Evolutionary conservation across 208 protist species (phyloP), one percentile per base, ranked within the genome.

Genomic region (Acanthamoeba triangularis): DNA sequence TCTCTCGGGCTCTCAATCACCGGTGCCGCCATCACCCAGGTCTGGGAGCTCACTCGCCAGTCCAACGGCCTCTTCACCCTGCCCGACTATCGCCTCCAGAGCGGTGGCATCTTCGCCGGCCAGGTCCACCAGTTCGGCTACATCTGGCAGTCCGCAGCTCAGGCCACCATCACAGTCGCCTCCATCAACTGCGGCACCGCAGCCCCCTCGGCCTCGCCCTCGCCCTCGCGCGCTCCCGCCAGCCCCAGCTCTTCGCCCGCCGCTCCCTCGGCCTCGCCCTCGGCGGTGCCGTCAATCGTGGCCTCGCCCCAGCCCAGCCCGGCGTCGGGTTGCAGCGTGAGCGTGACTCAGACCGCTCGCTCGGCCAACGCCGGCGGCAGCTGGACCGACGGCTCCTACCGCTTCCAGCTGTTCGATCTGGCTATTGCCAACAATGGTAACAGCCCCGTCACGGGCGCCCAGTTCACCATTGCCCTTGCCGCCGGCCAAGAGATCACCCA

Each of bases 61-160:
- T 41, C 69, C 30, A 78, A 78, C 69, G 80, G 80, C 80, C 49
- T 49, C 80, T 90, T 37, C 35, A 30, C 80, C 54, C 35, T 90
- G 80, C 80, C 80, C 47, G 44, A 54, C 30, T 90, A 41, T 11
- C 44, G 54, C 49, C 25, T 90, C 23, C 80, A 90, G 80, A 90
- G 80, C 54, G 80, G 80, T 37, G 80, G 80, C 44, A 3, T 90
- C 18, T 4, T 37, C 11, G 80, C 80, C 18, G 80, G 80, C n/a
- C 80, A 90, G n/a, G n/a, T n/a, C n/a, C n/a, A n/a, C n/a, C n/a
- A n/a, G n/a, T n/a, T n/a, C n/a, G n/a, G n/a, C n/a, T 90, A 90
- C 80, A 37, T 63, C 80, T 41, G 14, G 28, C 10, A 63, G 80
- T 90, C 80, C 3, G 80, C 80, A 5, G 16, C 80, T 4, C 3